phyloP scores from a whole-genome alignment of 768 basidiomycete species.

The Kondoa malvinella region DNA sequence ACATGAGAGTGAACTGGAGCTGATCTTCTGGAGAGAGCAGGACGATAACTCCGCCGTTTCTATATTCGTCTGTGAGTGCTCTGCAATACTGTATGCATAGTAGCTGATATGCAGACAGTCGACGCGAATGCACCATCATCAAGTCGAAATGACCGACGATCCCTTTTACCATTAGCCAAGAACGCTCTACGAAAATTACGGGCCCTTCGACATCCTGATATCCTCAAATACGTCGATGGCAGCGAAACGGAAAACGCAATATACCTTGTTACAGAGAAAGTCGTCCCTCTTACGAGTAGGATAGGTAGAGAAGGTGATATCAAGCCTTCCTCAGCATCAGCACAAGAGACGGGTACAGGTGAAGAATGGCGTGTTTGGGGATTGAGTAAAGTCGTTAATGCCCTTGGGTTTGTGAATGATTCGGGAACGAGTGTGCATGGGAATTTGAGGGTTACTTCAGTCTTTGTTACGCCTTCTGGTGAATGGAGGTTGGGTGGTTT shows the following conservation, averaged over 20 bases:
- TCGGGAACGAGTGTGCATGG: slow-evolving; percentile 68
- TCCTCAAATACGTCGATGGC: slow-evolving; percentile 86
- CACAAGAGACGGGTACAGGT: slow-evolving; percentile 44
- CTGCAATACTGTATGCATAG: slow-evolving; percentile 23
- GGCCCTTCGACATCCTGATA: slow-evolving; percentile 82
- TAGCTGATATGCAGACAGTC: slow-evolving; percentile 9
- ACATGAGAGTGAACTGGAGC: background rate
- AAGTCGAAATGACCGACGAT: slow-evolving; percentile 39
- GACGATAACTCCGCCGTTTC: slow-evolving; percentile 75
- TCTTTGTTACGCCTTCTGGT: slow-evolving; percentile 80
- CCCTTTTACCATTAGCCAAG: slow-evolving; percentile 56
- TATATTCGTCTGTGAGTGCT: slow-evolving; percentile 71
- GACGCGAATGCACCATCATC: slow-evolving; percentile 28
- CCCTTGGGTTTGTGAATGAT: slow-evolving; percentile 76
- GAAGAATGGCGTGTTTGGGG: slow-evolving; percentile 93
- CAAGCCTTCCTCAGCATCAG: slow-evolving; percentile 1
- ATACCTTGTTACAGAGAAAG: slow-evolving; percentile 87
- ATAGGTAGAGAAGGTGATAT: slow-evolving; percentile 45
- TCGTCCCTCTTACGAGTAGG: slow-evolving; percentile 51
- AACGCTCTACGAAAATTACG: slow-evolving; percentile 81
- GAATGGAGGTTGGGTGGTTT: slow-evolving; percentile 97
- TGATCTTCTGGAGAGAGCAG: slow-evolving; percentile 36
- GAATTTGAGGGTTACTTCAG: slow-evolving; percentile 50
- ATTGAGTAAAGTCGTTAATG: slow-evolving; percentile 71
- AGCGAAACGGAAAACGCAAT: slow-evolving; percentile 73